phyloP scores from a whole-genome alignment of 2,329 filamentous ascomycete species.

The Colletotrichum spaethianum region DNA sequence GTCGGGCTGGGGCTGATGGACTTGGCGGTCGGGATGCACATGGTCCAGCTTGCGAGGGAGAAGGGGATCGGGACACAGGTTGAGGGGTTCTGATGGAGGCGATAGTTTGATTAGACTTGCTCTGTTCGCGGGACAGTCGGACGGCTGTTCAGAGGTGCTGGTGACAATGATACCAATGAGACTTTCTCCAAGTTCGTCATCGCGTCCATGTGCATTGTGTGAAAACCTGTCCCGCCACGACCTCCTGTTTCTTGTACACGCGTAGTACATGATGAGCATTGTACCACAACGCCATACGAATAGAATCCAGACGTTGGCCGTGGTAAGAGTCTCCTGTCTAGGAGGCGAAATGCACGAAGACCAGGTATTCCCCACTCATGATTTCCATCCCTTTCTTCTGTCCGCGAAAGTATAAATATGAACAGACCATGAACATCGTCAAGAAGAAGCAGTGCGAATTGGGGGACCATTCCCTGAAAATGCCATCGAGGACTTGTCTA shows the following conservation, averaged over 20 bases:
- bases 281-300: neutral
- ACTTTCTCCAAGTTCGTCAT: neutral
- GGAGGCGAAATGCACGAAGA: neutral
- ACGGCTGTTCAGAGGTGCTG: neutral
- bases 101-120: no score
- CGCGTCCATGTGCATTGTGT: neutral
- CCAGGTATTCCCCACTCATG: neutral
- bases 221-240: neutral
- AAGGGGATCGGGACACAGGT: slow-evolving; percentile 69
- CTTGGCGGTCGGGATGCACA: slow-evolving; percentile 71
- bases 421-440: no score
- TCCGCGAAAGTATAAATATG: no score
- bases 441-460: neutral
- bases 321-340: neutral
- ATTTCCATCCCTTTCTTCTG: neutral
- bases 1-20: slow-evolving; percentile 79
- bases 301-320: neutral
- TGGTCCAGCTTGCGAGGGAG: slow-evolving; percentile 69
- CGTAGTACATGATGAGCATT: neutral
- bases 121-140: no score
- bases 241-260: neutral
- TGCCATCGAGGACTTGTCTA: no score
- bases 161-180: neutral
- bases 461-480: no score
- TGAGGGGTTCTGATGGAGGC: slow-evolving; percentile 61